A percentile compares a stretch with the other conserved stretches of the same genome.
These are phyloP conservation scores for Boletus sp. DNA, from an alignment of 768 basidiomycete species.

Conservation along the genomic window DNA sequence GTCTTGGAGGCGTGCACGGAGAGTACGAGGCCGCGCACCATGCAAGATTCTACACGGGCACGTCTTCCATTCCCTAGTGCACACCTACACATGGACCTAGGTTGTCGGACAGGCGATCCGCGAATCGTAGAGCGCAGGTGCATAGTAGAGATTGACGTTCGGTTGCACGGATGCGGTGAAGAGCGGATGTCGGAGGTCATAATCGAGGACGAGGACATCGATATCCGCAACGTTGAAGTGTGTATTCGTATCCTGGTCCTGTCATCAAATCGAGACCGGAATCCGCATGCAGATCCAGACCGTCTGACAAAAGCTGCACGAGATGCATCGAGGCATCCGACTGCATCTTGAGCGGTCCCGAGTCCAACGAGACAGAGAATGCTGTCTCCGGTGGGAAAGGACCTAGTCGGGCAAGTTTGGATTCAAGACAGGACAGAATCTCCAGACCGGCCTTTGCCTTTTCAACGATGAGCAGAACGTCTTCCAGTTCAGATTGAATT, in stretches of 20 bases:
- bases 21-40: conserved; percentile 46
- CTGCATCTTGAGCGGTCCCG: neutral
- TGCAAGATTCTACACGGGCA: conserved; percentile 38
- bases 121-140: conserved; percentile 41
- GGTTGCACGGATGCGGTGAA: conserved; percentile 23
- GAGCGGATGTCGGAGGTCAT: conserved; percentile 48
- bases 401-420: conserved; percentile 14
- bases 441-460: conserved; percentile 9
- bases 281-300: neutral
- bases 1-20: conserved; percentile 35
- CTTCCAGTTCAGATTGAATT: neutral
- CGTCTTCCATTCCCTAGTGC: conserved; percentile 57
- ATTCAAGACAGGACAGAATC: conserved; percentile 19
- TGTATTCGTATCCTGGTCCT: conserved; percentile 12
- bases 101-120: conserved; percentile 33
- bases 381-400: conserved; percentile 1
- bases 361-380: conserved; percentile 12
- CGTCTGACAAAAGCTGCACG: conserved; percentile 14
- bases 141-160: conserved; percentile 38
- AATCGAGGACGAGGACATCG: conserved; percentile 51
- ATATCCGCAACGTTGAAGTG: conserved; percentile 23
- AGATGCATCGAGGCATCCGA: conserved; percentile 15
- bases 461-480: neutral
- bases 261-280: conserved; percentile 8
- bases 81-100: conserved; percentile 44